Evolutionary conservation across 163 green algal species (phyloP), one percentile per base, ranked within the genome.

Genomic region (Coccomyxa subellipsoidea): DNA sequence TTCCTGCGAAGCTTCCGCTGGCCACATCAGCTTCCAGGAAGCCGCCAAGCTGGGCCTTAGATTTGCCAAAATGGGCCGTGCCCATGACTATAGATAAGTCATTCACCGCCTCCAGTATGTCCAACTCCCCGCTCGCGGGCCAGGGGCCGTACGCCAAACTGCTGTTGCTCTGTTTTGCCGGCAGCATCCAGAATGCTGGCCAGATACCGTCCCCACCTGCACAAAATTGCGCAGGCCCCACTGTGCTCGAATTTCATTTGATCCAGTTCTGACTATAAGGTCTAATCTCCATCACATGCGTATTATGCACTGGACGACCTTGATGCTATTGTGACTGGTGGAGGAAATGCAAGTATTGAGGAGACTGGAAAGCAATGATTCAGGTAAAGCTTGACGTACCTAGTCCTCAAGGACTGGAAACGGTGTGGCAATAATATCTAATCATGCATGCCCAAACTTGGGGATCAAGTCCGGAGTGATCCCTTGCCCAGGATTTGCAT

Each of bases 131-230:
- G 29, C 79, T 84, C 21, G 38, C 70, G n/a, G 83, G 84, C 86
- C 86, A 90, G 2, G 23, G 23, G 38, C 86, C 83, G 36, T 85
- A 86, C 4, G 36, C 81, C 8, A 75, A 54, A 27, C 69, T 38
- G 69, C 79, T 37, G 12, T 77, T 38, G 32, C 32, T 8, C 34
- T 18, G 25, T 27, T 75, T 40, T 39, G 82, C 32, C 0, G 86
- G 81, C 69, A 90, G 81, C 86, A 90, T 88, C 83, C 83, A 90
- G 32, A 90, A 86, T 0, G 86, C 86, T 0, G 86, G 71, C 86
- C 86, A 89, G 38, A 84, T 54, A n/a, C 85, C 82, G 29, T 81
- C 38, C 5, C 82, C 77, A 40, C 78, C 78, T 82, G 54, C 34
- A 53, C 0, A 54, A 3, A 36, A 36, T 9, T 35, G 73, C 10